Evolutionary conservation across 176 grass and related monocot genomes (phyloP).

Genomic region (Hsuehochloa calcarea): DNA sequence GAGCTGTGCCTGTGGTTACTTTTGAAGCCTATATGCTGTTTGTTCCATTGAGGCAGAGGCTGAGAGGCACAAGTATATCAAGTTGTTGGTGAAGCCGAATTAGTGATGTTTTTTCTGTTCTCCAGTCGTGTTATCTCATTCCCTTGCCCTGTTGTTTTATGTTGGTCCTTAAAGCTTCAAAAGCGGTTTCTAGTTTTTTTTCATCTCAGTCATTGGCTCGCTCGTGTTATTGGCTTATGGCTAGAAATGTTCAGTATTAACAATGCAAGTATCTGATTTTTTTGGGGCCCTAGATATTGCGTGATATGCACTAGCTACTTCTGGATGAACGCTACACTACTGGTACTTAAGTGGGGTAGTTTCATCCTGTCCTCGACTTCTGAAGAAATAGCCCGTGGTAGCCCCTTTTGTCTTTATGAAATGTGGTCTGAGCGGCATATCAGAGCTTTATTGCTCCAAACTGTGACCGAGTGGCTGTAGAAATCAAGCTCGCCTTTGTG

Average conservation of each 20-base stretch:
- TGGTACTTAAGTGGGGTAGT: background rate
- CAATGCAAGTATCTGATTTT: background rate
- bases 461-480: background rate
- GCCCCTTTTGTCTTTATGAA: background rate
- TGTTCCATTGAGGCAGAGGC: background rate
- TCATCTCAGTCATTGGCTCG: background rate
- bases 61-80: background rate
- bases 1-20: constrained; percentile 8
- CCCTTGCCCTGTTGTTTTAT: background rate
- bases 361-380: background rate
- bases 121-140: background rate
- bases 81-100: background rate
- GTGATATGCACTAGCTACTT: background rate
- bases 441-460: background rate
- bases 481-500: background rate
- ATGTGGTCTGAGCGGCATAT: background rate
- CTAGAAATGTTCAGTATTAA: background rate
- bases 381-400: background rate
- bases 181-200: background rate
- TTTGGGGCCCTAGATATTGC: background rate
- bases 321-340: background rate
- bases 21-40: background rate
- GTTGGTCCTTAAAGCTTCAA: background rate
- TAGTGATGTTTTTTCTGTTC: background rate
- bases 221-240: background rate